Conservation (phyloP, 2,329 filamentous ascomycete species). For the Exophiala mesophila region DNA sequence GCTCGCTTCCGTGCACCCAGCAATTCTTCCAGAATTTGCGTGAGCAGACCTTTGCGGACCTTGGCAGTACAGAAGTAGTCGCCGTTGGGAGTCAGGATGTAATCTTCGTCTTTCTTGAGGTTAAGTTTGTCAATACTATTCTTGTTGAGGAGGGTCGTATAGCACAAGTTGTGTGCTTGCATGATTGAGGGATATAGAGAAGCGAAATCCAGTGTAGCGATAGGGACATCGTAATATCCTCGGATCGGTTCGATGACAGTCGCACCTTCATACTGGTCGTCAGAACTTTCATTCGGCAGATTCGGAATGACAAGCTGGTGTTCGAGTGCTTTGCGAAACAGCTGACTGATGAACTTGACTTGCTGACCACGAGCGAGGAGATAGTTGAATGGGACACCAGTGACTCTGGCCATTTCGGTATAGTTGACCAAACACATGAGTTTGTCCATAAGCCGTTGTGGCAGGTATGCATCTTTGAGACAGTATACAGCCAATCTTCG, state of each 20-base stretch:
- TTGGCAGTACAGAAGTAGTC: constrained; percentile 88
- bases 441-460: constrained; percentile 93
- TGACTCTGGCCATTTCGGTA: constrained; percentile 99
- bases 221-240: constrained; percentile 90
- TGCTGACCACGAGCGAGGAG: constrained; percentile 89
- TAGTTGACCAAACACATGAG: constrained; percentile 98
- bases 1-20: constrained; percentile 88
- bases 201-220: constrained; percentile 96
- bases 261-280: constrained; percentile 94
- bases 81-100: constrained; percentile 91
- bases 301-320: constrained; percentile 95
- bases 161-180: constrained; percentile 96
- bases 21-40: constrained; percentile 93
- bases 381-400: constrained; percentile 94
- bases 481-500: constrained; percentile 92
- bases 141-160: constrained; percentile 86
- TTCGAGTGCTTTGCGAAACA: constrained; percentile 90
- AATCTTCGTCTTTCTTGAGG: constrained; percentile 84
- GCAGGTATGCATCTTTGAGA: constrained; percentile 93
- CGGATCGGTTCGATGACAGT: constrained; percentile 94
- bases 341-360: constrained; percentile 93
- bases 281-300: constrained; percentile 61
- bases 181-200: constrained; percentile 99
- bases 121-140: constrained; percentile 68
- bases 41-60: constrained; percentile 82